phyloP scores from a whole-genome alignment of 164 flowering plant species.

The Stephania yunnanensis region DNA sequence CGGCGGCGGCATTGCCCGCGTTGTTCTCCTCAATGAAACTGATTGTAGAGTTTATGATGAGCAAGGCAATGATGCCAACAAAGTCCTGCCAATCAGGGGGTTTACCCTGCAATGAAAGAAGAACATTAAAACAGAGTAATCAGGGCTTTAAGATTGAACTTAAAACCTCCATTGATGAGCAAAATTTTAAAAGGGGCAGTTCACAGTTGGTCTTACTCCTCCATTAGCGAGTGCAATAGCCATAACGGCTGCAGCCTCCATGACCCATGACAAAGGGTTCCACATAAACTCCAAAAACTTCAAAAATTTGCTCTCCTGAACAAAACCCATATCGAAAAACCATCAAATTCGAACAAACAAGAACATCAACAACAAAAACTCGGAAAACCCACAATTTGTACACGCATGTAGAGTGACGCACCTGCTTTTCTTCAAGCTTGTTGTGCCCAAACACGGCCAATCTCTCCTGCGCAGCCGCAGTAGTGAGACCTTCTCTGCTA shows the following conservation, averaged over 20 bases:
- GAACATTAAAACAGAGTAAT: neutral
- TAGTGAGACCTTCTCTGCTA: conserved; percentile 55
- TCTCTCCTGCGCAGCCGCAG: conserved; percentile 53
- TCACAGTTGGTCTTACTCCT: conserved; percentile 49
- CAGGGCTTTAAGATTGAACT: no score
- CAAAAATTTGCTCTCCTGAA: conserved; percentile 74
- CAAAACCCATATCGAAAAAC: conserved; percentile 11
- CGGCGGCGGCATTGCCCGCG: conserved; percentile 96
- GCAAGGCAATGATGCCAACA: conserved; percentile 67
- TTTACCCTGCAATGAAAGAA: conserved; percentile 44
- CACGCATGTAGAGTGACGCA: neutral
- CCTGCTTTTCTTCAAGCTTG: conserved; percentile 85
- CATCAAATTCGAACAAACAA: neutral
- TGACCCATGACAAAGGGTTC: conserved; percentile 93
- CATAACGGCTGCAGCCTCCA: conserved; percentile 92
- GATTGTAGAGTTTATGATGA: conserved; percentile 75
- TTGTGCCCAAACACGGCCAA: conserved; percentile 62
- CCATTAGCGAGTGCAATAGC: conserved; percentile 91
- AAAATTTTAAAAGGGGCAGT: neutral
- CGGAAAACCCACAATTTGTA: neutral
- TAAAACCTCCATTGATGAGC: neutral
- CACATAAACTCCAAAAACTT: conserved; percentile 92
- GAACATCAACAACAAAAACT: neutral
- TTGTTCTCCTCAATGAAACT: conserved; percentile 90
- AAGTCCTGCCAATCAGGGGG: conserved; percentile 93